Evolutionary conservation across 129 eudicot genomes (phyloP), one percentile per base, ranked within the genome.

Genomic region (Apium graveolens): DNA sequence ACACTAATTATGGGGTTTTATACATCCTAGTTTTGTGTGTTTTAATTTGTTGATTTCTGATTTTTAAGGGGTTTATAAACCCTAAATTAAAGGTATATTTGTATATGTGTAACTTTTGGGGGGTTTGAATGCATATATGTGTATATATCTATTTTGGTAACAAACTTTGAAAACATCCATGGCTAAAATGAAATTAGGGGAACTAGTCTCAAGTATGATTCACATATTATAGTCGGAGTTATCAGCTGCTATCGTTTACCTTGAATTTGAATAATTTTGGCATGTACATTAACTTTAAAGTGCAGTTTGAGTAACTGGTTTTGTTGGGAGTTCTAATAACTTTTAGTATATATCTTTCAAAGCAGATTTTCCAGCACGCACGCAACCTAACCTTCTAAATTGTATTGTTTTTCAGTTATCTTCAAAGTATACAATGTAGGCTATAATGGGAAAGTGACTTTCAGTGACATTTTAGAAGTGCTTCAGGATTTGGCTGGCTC

Each of bases 351-450:
- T 6, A 5, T 51, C 60, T 51, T 51, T 18, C 21, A 17, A 51
- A 51, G 2, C 3, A 51, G 60, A 51, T 51, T 51, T 18, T 20
- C n/a, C 26, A 18, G 60, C 26, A 7, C 26, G 20, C 60, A n/a
- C 2, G 60, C 62, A 53, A 53, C 26, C 62, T 53, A 7, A 53
- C 62, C 62, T 53, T 53, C 62, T 53, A 21, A 53, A 53, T 21
- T 18, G 24, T 5, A 11, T 9, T 80, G 14, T 48, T 79, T 82
- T 43, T 74, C 88, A 93, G 98, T 93, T 84, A 87, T 93, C 76
- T 93, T 91, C 79, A 93, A 89, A 81, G 95, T 91, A 39, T 93
- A 91, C 37, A 97, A 93, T 80, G 86, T 91, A 17, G 98, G 89
- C 80, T 80, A 89, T 57, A 89, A 93, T 27, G 98, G 98, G 20